Evolutionary conservation across 352 stramenopile genomes (phyloP).

Genomic region (Phytophthora pseudosyringae): DNA sequence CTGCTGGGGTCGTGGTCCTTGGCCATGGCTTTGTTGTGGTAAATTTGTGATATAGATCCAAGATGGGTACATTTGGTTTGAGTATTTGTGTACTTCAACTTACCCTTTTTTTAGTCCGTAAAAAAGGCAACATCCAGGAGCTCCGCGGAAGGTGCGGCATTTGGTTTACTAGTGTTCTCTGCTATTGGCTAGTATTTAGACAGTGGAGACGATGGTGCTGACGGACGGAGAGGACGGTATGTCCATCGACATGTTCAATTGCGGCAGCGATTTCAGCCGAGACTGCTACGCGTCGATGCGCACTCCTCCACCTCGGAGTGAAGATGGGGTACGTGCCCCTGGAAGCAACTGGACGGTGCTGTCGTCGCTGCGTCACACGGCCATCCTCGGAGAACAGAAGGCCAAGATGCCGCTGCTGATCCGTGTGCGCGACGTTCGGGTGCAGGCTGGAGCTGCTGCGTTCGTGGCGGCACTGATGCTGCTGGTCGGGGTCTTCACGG

Average conservation of each 20-base stretch:
- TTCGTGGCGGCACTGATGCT: slow-evolving; percentile 32
- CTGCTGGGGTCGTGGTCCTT: neutral
- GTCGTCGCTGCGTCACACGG: slow-evolving; percentile 39
- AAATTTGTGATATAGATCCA: slow-evolving; percentile 20
- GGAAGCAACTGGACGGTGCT: slow-evolving; percentile 32
- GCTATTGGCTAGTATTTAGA: neutral
- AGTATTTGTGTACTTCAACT: slow-evolving; percentile 23
- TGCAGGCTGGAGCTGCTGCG: slow-evolving; percentile 29
- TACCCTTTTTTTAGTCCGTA: slow-evolving; percentile 7
- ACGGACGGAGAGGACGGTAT: slow-evolving; percentile 7
- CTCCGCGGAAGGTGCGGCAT: slow-evolving; percentile 1
- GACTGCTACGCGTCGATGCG: slow-evolving; percentile 28
- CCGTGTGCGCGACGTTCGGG: slow-evolving; percentile 27
- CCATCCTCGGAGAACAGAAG: slow-evolving; percentile 33
- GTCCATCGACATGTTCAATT: slow-evolving; percentile 18
- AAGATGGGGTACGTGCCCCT: neutral
- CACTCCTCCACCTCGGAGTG: slow-evolving; percentile 24
- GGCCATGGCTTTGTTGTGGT: neutral
- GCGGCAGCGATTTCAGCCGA: slow-evolving; percentile 23
- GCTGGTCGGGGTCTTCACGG: slow-evolving; percentile 36
- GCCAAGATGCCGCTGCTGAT: slow-evolving; percentile 33
- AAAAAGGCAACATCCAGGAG: slow-evolving; percentile 17
- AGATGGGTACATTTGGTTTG: slow-evolving; percentile 14
- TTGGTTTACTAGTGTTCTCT: neutral
- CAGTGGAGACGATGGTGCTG: slow-evolving; percentile 5